These are phyloP conservation scores for Trichoderma orchidacearum DNA, from an alignment of 495 filamentous ascomycete species.

Conservation along the genomic window DNA sequence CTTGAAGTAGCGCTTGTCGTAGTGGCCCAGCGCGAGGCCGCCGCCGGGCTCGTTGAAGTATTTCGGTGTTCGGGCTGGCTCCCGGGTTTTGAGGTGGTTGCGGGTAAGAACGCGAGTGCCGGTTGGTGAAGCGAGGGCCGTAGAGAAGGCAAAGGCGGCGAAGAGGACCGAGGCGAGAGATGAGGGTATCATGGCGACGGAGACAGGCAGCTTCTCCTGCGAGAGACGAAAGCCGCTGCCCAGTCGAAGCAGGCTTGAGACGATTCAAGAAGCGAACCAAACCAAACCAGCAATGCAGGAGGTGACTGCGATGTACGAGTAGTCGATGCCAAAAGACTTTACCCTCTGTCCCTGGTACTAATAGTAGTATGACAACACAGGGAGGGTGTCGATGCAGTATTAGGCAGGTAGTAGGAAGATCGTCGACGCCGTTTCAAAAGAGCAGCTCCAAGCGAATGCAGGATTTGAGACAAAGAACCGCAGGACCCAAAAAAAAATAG, in stretches of 20 bases:
- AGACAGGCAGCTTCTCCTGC: not conserved
- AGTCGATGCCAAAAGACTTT: not conserved
- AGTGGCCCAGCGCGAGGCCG: constrained; percentile 47
- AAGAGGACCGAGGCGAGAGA: not conserved
- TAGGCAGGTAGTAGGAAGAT: not conserved
- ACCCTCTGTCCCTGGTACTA: not conserved
- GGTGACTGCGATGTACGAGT: not conserved
- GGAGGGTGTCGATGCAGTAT: no score
- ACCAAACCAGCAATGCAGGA: no score
- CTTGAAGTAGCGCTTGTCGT: constrained; percentile 57
- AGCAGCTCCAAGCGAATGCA: not conserved
- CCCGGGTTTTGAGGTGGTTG: not conserved
- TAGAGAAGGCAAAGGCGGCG: not conserved
- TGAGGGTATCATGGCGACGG: not conserved
- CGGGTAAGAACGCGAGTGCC: not conserved
- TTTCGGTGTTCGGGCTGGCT: constrained; percentile 13
- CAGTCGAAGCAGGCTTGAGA: not conserved
- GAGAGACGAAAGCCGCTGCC: not conserved
- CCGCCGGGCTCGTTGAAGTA: constrained; percentile 46
- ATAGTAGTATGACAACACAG: not conserved
- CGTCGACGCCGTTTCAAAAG: not conserved
- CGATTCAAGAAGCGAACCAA: no score
- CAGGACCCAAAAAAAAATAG: not conserved
- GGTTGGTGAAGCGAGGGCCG: not conserved
- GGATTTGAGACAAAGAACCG: not conserved